Conservation (phyloP, 345 rosid species). For the Noccaea bulbosa region DNA sequence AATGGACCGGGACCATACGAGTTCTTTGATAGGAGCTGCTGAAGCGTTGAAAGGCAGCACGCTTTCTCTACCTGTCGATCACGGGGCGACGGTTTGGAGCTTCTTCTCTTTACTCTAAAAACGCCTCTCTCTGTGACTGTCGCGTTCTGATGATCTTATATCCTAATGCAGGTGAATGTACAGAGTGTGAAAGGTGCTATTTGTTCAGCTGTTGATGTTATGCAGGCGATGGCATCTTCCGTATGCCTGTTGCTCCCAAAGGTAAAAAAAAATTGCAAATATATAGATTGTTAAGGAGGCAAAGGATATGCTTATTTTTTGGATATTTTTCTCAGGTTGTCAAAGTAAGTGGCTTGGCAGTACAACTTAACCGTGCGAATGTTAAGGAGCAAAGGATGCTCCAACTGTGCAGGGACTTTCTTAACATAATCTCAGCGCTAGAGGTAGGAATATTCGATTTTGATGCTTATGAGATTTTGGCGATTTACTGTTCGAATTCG, state of each 20-base stretch:
- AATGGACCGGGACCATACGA: conserved; percentile 60
- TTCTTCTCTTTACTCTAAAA: background rate
- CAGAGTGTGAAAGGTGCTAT: conserved; percentile 75
- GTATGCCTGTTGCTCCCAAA: conserved; percentile 64
- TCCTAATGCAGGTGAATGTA: conserved; percentile 65
- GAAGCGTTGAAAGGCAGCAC: conserved; percentile 85
- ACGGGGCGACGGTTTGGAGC: conserved; percentile 68
- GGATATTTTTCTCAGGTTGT: conserved; percentile 53
- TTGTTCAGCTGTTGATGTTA: conserved; percentile 83
- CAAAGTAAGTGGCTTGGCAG: conserved; percentile 51
- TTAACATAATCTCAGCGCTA: conserved; percentile 61
- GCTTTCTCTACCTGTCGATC: conserved; percentile 81
- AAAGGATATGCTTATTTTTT: no score
- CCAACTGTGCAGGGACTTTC: conserved; percentile 56
- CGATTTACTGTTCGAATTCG: background rate
- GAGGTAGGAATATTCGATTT: conserved; percentile 52
- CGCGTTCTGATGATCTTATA: background rate
- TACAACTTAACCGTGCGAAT: conserved; percentile 57
- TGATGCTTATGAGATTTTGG: background rate
- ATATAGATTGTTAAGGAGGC: no score
- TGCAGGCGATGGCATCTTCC: conserved; percentile 91
- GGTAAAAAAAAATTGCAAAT: no score
- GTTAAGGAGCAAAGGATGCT: conserved; percentile 64
- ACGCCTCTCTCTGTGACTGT: background rate
- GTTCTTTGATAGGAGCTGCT: conserved; percentile 73